These are phyloP conservation scores for Umbelopsis vinacea DNA, from an alignment of 192 early-diverging fungal genomes.

Conservation along the genomic window DNA sequence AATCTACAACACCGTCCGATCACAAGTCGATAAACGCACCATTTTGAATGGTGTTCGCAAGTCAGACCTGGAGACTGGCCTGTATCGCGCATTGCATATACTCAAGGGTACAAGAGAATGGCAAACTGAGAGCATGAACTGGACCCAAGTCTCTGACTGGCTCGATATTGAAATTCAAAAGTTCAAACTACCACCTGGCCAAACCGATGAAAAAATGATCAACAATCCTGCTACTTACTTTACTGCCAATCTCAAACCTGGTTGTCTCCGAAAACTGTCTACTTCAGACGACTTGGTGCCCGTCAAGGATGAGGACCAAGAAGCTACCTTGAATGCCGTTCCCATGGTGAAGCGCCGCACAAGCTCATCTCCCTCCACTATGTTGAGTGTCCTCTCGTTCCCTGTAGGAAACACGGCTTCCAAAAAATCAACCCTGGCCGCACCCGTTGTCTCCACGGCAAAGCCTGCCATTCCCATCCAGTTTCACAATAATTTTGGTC, in stretches of 20 bases:
- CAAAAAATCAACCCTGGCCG: background rate
- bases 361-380: background rate
- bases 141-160: conserved; percentile 37
- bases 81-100: conserved; percentile 26
- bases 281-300: background rate
- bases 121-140: conserved; percentile 27
- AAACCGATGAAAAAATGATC: conserved; percentile 15
- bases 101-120: conserved; percentile 36
- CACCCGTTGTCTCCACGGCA: conserved; percentile 6
- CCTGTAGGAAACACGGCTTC: background rate
- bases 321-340: background rate
- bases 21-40: conserved; percentile 5
- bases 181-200: conserved; percentile 14
- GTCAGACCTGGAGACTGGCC: conserved; percentile 24
- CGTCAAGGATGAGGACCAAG: background rate
- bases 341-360: conserved; percentile 19
- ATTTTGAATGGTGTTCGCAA: conserved; percentile 32
- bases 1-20: conserved; percentile 22
- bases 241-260: conserved; percentile 25
- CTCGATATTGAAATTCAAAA: conserved; percentile 38
- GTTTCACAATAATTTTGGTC: conserved; percentile 36
- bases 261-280: background rate
- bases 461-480: conserved; percentile 23
- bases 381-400: conserved; percentile 20
- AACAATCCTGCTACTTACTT: conserved; percentile 14